Evolutionary conservation across 805 yeast species (phyloP), one percentile per base, ranked within the genome.

Genomic region (Wickerhamiella kurtzmanii): DNA sequence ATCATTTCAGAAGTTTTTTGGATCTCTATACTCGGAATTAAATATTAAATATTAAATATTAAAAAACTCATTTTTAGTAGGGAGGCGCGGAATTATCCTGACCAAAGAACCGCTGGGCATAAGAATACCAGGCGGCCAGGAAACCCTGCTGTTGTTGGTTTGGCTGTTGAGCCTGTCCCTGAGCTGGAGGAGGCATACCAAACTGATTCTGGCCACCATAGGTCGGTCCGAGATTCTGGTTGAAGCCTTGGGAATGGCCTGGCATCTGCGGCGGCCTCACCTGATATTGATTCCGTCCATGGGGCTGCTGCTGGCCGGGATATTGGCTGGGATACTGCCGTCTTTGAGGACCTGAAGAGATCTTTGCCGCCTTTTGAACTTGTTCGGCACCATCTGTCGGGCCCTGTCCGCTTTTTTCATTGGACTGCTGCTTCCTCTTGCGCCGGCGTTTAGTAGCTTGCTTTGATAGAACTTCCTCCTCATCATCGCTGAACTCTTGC

Each of bases 401-500:
- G 37, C n/a, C 44, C 44, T 35, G 44, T 43, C 11, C 32, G 32
- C 9, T 25, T 11, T 25, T 25, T 25, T 20, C 21, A 9, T 13
- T 15, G 5, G 11, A 40, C 11, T 13, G 16, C 41, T 45, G 41
- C 25, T 57, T 61, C 49, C 53, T 65, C 48, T 70, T 72, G 55
- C 74, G 76, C 63, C 75, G 75, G 49, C 73, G 74, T 64, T 81
- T 84, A 61, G 73, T 79, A 19, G 70, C 63, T 45, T 73, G 75
- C 59, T 82, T 88, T 41, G 75, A 75, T 35, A 75, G 80, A 55
- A 77, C 74, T 61, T 92, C 97, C 50, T 75, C 76, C 60, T 89
- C 97, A 63, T 92, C 97, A 61, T 92, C 97, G 1, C 96, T 84
- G 55, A 80, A 89, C 60, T 89, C 97, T 61, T 85, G 94, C 61